Evolutionary conservation across 306 rosid species (phyloP), one percentile per base, ranked within the genome.

Genomic region (Pterocarpus santalinus): DNA sequence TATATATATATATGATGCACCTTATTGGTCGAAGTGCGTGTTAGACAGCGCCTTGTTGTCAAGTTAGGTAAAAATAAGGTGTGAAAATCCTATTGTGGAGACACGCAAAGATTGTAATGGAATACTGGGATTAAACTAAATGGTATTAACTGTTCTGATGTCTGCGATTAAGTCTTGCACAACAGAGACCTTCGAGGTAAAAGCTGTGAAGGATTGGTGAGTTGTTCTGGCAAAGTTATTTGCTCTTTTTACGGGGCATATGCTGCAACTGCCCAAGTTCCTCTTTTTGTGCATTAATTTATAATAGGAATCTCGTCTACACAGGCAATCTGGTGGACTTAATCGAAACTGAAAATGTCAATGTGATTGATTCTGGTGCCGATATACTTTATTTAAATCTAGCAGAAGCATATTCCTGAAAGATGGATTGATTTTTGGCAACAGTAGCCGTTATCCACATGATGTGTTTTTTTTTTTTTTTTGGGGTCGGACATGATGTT

Each of bases 241-340:
- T 46, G 12, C 83, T 61, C 62, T 72, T 73, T 56, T 4, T 17
- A 70, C 32, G 38, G 53, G 73, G 16, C 80, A 58, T 65, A 64
- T 72, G 11, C 80, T 47, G 72, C 66, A 16, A 49, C 14, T 39
- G 38, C 70, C 43, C 15, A 43, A 7, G 41, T 12, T 35, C 73
- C 68, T 76, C 15, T 81, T 76, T 83, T 70, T 67, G 81, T 83
- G 78, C 81, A 86, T 84, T 68, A 78, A 76, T 30, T 44, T 60
- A 81, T 62, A 75, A 67, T 78, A 41, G 80, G 85, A 80, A 86
- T 88, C 85, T 32, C 82, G 72, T 87, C 83, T 80, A 80, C 77
- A 81, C 80, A 77, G 63, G 13, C 2, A 53, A 55, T 43, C 70
- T 0, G 28, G 28, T 22, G 28, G 28, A 22, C 28, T 22, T 22